These are phyloP conservation scores for Heritiera littoralis DNA, from an alignment of 345 rosid species.

Conservation along the genomic window DNA sequence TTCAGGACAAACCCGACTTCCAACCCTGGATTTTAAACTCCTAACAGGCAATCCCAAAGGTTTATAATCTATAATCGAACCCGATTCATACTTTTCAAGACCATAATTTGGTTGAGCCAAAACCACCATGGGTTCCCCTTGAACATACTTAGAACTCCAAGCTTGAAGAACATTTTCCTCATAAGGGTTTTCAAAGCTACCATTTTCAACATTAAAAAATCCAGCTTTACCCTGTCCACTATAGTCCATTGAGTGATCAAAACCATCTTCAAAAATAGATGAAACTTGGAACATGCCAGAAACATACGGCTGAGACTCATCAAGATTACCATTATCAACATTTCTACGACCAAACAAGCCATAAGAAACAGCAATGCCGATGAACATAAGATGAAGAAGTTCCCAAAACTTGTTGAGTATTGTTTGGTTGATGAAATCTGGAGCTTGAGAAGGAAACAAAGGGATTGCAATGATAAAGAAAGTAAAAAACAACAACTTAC, in stretches of 20 bases:
- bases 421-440: slow-evolving; percentile 57
- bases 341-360: slow-evolving; percentile 78
- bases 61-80: slow-evolving; percentile 28
- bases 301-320: slow-evolving; percentile 48
- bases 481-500: slow-evolving; percentile 54
- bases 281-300: slow-evolving; percentile 51
- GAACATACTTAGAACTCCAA: slow-evolving; percentile 67
- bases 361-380: slow-evolving; percentile 84
- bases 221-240: slow-evolving; percentile 30
- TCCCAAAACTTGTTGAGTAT: slow-evolving; percentile 71
- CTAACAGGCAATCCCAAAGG: slow-evolving; percentile 81
- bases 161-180: slow-evolving; percentile 43
- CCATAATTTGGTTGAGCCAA: slow-evolving; percentile 53
- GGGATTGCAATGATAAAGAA: slow-evolving; percentile 69
- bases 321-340: slow-evolving; percentile 34
- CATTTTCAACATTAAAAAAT: slow-evolving; percentile 31
- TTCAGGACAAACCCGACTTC: slow-evolving; percentile 23
- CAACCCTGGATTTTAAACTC: slow-evolving; percentile 54
- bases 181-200: slow-evolving; percentile 22
- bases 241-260: slow-evolving; percentile 30
- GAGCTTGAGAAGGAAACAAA: slow-evolving; percentile 76
- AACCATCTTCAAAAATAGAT: slow-evolving; percentile 63
- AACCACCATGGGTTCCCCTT: slow-evolving; percentile 52
- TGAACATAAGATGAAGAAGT: slow-evolving; percentile 52
- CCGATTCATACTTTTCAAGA: slow-evolving; percentile 34